These are phyloP conservation scores for Fusarium keratoplasticum DNA, from an alignment of 2,329 filamentous ascomycete species.

Conservation along the genomic window DNA sequence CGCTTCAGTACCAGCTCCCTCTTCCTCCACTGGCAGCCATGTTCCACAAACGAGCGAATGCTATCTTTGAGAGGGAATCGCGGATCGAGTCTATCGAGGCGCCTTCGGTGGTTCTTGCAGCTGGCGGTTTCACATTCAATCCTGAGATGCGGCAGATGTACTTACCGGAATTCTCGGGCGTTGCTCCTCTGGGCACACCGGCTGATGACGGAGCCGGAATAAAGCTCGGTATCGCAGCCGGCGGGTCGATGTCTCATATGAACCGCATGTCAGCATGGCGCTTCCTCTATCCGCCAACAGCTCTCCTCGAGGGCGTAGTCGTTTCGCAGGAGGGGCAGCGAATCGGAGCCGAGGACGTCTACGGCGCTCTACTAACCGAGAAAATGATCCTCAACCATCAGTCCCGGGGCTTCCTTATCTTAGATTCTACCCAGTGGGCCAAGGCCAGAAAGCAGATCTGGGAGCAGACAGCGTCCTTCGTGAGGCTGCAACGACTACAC, in stretches of 20 bases:
- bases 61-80: background rate
- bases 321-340: background rate
- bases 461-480: conserved; percentile 47
- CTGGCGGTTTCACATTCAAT: background rate
- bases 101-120: background rate
- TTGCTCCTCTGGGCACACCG: background rate
- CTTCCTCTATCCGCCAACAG: background rate
- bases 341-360: background rate
- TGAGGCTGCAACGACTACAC: background rate
- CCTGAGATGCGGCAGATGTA: background rate
- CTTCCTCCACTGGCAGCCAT: background rate
- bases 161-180: background rate
- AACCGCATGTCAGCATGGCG: background rate
- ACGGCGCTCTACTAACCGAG: background rate
- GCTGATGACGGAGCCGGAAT: background rate
- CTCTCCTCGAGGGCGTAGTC: background rate
- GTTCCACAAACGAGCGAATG: background rate
- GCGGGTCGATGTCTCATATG: background rate
- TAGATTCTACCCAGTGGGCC: background rate
- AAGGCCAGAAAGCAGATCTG: conserved; percentile 79
- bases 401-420: background rate
- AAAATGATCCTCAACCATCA: background rate
- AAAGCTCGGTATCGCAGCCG: background rate
- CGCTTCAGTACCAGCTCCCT: background rate
- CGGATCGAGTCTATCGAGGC: background rate